Conservation (phyloP, 805 yeast species). For the Candida railenensis region DNA sequence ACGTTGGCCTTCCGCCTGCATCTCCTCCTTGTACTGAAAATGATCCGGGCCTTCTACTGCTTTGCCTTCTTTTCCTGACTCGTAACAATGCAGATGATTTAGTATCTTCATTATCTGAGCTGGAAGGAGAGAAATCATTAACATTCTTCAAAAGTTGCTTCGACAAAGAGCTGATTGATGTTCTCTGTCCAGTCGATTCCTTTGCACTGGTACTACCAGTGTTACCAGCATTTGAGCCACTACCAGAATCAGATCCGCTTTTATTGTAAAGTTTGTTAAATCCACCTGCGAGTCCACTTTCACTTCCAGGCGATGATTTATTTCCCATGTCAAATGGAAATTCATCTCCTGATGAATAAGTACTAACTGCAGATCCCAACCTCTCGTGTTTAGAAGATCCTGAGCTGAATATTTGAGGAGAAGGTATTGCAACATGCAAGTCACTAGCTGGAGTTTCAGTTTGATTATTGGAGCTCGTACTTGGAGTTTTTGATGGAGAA, state of each 20-base stretch:
- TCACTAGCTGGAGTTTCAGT: background rate
- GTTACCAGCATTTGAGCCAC: background rate
- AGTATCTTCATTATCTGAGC: conserved; percentile 67
- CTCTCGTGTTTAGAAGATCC: conserved; percentile 28
- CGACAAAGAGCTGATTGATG: conserved; percentile 25
- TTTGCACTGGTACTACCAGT: background rate
- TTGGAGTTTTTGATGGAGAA: conserved; percentile 22
- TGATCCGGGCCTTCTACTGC: conserved; percentile 38
- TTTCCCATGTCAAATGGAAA: conserved; percentile 10
- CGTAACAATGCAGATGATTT: conserved; percentile 50
- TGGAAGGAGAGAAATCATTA: conserved; percentile 47
- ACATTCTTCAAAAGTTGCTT: conserved; percentile 20
- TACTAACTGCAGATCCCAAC: conserved; percentile 28
- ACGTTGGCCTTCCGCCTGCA: conserved; percentile 4
- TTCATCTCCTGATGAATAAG: conserved; percentile 33
- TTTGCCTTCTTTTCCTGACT: conserved; percentile 54
- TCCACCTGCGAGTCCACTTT: background rate
- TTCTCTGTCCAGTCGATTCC: conserved; percentile 12
- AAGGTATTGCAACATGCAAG: conserved; percentile 17
- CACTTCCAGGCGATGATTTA: conserved; percentile 12
- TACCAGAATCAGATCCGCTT: background rate
- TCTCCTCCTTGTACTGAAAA: conserved; percentile 8
- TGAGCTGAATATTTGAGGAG: conserved; percentile 25
- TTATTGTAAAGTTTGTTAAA: background rate
- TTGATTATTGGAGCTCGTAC: background rate